phyloP scores from a whole-genome alignment of 352 stramenopile genomes.

The Phytopythium ostracodes region DNA sequence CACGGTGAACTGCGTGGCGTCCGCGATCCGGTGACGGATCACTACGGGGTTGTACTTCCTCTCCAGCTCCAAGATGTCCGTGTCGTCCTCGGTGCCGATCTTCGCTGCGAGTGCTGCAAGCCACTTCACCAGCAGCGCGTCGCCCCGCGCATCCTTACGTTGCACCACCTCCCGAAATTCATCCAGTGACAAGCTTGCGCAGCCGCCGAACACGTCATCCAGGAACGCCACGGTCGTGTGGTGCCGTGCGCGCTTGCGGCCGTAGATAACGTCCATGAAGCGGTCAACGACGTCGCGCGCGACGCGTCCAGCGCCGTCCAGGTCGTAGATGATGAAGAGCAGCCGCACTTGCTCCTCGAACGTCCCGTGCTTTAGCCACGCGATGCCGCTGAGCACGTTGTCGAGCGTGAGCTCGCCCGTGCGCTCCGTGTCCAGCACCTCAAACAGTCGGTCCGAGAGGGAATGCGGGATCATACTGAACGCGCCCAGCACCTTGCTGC shows the following conservation, averaged over 20 bases:
- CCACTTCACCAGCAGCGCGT: conserved; percentile 62
- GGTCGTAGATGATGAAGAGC: conserved; percentile 83
- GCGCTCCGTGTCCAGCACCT: conserved; percentile 73
- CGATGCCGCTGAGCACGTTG: conserved; percentile 64
- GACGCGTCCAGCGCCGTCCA: conserved; percentile 59
- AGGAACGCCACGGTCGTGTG: conserved; percentile 48
- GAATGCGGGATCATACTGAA: conserved; percentile 81
- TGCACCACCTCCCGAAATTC: conserved; percentile 62
- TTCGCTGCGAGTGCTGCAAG: conserved; percentile 55
- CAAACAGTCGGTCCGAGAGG: conserved; percentile 79
- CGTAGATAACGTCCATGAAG: conserved; percentile 87
- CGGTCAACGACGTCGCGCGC: conserved; percentile 63
- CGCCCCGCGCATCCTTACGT: conserved; percentile 43
- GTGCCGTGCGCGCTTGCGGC: conserved; percentile 39
- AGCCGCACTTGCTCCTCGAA: conserved; percentile 71
- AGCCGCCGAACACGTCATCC: conserved; percentile 48
- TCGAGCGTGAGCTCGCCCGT: conserved; percentile 57
- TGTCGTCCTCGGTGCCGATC: conserved; percentile 66
- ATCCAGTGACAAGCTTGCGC: conserved; percentile 38
- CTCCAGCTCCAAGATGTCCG: conserved; percentile 67
- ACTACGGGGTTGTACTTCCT: conserved; percentile 76
- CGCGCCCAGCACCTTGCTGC: conserved; percentile 68
- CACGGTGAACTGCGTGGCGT: conserved; percentile 62
- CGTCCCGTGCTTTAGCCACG: conserved; percentile 71
- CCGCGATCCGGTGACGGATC: conserved; percentile 73